Conservation (phyloP, 2,329 filamentous ascomycete species). For the Scedosporium apiospermum region DNA sequence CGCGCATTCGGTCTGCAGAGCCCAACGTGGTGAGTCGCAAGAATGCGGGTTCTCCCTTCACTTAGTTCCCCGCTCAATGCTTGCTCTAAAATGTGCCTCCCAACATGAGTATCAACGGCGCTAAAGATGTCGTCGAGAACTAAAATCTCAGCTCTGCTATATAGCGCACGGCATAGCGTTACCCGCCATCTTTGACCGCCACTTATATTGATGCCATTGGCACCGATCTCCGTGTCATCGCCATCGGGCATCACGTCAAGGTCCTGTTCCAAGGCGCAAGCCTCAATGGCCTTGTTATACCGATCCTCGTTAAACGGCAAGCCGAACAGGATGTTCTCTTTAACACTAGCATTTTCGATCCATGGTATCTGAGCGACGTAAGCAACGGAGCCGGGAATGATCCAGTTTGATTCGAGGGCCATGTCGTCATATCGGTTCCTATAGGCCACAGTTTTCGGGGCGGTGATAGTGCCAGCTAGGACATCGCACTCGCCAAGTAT, state of each 20-base stretch:
- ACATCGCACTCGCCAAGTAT: not conserved
- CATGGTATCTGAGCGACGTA: conserved; percentile 74
- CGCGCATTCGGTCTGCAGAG: not conserved
- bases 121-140: conserved; percentile 78
- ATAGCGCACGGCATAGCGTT: conserved; percentile 14
- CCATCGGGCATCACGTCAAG: conserved; percentile 58
- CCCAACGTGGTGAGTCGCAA: not conserved
- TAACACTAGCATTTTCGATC: conserved; percentile 75
- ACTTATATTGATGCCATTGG: conserved; percentile 10
- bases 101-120: conserved; percentile 65
- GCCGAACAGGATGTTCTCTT: conserved; percentile 70
- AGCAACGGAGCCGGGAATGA: conserved; percentile 58
- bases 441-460: not conserved
- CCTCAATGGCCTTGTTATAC: conserved; percentile 60
- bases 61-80: not conserved
- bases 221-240: conserved; percentile 56
- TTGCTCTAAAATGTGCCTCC: not conserved
- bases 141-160: conserved; percentile 11
- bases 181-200: conserved; percentile 12
- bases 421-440: conserved; percentile 43
- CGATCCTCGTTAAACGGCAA: conserved; percentile 57
- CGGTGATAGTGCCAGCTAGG: not conserved
- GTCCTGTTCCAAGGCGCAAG: conserved; percentile 67
- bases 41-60: not conserved
- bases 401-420: conserved; percentile 47